Base-by-base conservation (phyloP, 257 asterid species). In the Primulina huaijiensis region DNA sequence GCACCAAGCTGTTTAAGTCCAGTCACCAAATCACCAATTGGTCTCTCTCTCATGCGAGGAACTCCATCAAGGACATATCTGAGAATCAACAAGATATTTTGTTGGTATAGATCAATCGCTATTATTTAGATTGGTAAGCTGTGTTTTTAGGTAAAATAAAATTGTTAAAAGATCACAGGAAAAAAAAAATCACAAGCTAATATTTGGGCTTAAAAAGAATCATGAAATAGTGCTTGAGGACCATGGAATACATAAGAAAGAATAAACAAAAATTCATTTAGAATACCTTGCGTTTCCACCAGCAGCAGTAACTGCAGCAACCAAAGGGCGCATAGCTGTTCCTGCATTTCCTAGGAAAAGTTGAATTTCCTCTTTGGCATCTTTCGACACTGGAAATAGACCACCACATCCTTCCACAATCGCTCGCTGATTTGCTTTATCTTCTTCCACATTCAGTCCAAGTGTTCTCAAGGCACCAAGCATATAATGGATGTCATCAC, bases 321-420 rank as follows among this genome's bases (percentile, higher is more conserved):
- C 91, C 89, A 90, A 77, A 33, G 97, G 97, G 57, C 99, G 95
- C 97, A 93, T 93, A 8, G 97, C 99, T 29, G 99, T 93, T 77
- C 99, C 99, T n/a, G 99, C 99, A 85, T 93, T 93, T 78, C 99
- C 99, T 55, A 93, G 84, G 90, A 93, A 93, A 58, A 93, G 97
- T 68, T 89, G 90, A 68, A 93, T 81, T 79, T 93, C 99, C 31
- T 85, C 92, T 19, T 77, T 78, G 60, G 96, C 76, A 37, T 87
- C 94, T 75, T 83, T 85, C 55, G 95, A 84, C 7, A 81, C 95
- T 11, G 99, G 99, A 76, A 93, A 93, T 38, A 75, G 76, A 74
- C 97, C 99, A 58, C 90, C 96, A 64, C 86, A 82, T 71, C 97
- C 99, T 76, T 87, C 95, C 60, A 93, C 97, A 40, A 82, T 71